phyloP scores from a whole-genome alignment of 1,139 yeast species.

The Protomyces macrosporus region DNA sequence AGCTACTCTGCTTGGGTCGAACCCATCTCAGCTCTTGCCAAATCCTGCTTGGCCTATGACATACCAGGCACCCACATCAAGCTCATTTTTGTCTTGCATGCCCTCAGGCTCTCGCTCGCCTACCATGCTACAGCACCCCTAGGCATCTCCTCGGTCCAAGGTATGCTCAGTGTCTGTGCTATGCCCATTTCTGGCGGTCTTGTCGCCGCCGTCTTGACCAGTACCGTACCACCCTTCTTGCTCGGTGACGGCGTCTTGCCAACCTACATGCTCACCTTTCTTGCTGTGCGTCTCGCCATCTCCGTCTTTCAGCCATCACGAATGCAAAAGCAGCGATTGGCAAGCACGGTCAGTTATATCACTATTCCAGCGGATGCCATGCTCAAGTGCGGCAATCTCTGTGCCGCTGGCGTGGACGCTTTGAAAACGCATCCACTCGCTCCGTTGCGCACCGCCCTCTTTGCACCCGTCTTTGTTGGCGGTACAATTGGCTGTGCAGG shows the following conservation, averaged over 20 bases:
- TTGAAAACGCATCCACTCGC: slow-evolving; percentile 10
- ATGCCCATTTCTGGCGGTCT: slow-evolving; percentile 23
- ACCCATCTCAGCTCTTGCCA: no score
- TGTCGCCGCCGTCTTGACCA: slow-evolving; percentile 15
- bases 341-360: neutral
- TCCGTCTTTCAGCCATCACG: slow-evolving; percentile 5
- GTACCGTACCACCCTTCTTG: slow-evolving; percentile 18
- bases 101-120: slow-evolving; percentile 14
- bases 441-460: slow-evolving; percentile 11
- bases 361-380: slow-evolving; percentile 17
- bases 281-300: slow-evolving; percentile 3
- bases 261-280: slow-evolving; percentile 14
- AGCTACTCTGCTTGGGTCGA: neutral
- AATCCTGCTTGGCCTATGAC: no score
- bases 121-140: slow-evolving; percentile 3
- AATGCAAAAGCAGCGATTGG: neutral
- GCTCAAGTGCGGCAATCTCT: slow-evolving; percentile 1
- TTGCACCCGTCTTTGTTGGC: slow-evolving; percentile 18
- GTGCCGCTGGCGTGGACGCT: slow-evolving; percentile 19
- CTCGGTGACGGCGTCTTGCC: slow-evolving; percentile 19
- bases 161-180: slow-evolving; percentile 18
- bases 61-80: slow-evolving; percentile 10
- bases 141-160: slow-evolving; percentile 14
- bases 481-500: slow-evolving; percentile 22
- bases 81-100: slow-evolving; percentile 19